These are phyloP conservation scores for Naganishia albida DNA, from an alignment of 1,284 basidiomycete genomes.

Conservation along the genomic window DNA sequence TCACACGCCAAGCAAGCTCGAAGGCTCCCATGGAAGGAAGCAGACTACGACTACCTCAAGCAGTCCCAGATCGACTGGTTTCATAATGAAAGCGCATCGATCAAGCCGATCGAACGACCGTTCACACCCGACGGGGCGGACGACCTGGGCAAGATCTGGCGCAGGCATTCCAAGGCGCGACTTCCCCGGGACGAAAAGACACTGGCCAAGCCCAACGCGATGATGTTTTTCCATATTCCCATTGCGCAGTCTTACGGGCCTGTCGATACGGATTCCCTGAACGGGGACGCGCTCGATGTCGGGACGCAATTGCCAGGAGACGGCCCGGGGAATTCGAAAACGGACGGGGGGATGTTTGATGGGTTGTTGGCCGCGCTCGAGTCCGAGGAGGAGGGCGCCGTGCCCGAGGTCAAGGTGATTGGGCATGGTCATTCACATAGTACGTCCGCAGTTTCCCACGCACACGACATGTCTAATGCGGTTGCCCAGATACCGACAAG, in stretches of 20 bases:
- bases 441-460: conserved; percentile 49
- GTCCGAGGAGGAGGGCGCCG: conserved; percentile 53
- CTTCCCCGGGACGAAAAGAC: conserved; percentile 46
- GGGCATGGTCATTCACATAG: conserved; percentile 85
- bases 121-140: conserved; percentile 71
- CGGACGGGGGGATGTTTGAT: conserved; percentile 76
- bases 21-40: conserved; percentile 53
- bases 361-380: conserved; percentile 69
- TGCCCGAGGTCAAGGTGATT: conserved; percentile 59
- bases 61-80: conserved; percentile 81
- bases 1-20: conserved; percentile 72
- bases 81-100: conserved; percentile 69
- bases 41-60: conserved; percentile 76
- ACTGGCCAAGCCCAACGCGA: conserved; percentile 82
- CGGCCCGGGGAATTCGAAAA: conserved; percentile 64
- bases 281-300: conserved; percentile 64
- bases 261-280: conserved; percentile 57
- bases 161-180: conserved; percentile 4
- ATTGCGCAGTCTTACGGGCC: conserved; percentile 61
- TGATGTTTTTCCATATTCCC: conserved; percentile 96
- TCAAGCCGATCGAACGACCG: conserved; percentile 73
- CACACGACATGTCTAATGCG: neutral
- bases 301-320: conserved; percentile 64
- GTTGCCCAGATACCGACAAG: conserved; percentile 71
- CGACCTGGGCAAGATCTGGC: conserved; percentile 68